These are phyloP conservation scores for Candida verbasci DNA, from an alignment of 805 yeast genomes.

Conservation along the genomic window DNA sequence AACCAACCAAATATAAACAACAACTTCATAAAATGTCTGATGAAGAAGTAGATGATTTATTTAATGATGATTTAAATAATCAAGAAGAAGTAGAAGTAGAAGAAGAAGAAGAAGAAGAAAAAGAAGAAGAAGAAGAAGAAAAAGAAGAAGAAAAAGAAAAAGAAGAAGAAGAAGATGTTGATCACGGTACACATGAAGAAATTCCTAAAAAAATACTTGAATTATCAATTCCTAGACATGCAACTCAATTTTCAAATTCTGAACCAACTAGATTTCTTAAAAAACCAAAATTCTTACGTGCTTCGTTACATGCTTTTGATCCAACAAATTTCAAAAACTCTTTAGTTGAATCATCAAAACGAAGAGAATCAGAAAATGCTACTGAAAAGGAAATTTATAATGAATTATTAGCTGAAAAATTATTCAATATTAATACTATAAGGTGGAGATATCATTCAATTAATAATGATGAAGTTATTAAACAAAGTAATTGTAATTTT, in stretches of 20 bases:
- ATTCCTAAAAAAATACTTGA: constrained; percentile 26
- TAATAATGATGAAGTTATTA: constrained; percentile 64
- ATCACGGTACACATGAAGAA: constrained; percentile 12
- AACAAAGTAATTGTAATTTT: constrained; percentile 85
- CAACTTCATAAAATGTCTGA: constrained; percentile 2
- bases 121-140: constrained; percentile 19
- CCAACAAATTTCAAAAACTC: constrained; percentile 58
- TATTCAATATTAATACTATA: constrained; percentile 76
- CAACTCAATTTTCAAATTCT: constrained; percentile 33
- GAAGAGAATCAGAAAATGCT: constrained; percentile 4
- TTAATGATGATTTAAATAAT: neutral
- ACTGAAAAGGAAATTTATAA: constrained; percentile 41
- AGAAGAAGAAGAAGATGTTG: constrained; percentile 7
- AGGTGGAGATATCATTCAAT: constrained; percentile 91
- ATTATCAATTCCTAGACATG: constrained; percentile 46
- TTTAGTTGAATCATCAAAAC: constrained; percentile 28
- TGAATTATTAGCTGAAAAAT: constrained; percentile 51
- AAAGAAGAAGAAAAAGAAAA: constrained; percentile 8
- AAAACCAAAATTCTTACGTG: constrained; percentile 76
- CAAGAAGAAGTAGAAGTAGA: neutral
- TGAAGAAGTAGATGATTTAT: constrained; percentile 7
- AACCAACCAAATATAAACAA: neutral
- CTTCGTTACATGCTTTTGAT: constrained; percentile 86
- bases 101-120: constrained; percentile 18
- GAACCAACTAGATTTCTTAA: constrained; percentile 47